phyloP scores from a whole-genome alignment of 179 eudicot genomes.

The Silene noctiflora region DNA sequence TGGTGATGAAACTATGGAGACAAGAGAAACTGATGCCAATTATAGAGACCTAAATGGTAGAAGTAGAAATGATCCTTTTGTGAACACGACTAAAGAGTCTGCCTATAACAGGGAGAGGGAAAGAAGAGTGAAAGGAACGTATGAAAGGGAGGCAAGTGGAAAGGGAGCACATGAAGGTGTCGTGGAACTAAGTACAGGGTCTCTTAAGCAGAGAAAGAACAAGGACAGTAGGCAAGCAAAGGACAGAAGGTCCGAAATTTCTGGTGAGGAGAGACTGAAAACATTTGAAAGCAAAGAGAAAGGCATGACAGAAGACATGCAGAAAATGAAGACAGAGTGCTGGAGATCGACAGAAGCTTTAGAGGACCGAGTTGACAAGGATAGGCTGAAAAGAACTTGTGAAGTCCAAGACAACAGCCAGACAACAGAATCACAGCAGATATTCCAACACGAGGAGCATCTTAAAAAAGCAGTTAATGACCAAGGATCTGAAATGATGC shows the following conservation, averaged over 20 bases:
- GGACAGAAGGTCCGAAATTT: slow-evolving; percentile 19
- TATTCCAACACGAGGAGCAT: slow-evolving; percentile 30
- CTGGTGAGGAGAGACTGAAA: slow-evolving; percentile 23
- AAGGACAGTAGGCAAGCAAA: slow-evolving; percentile 16
- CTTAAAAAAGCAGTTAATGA: slow-evolving; percentile 21
- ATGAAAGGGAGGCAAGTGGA: slow-evolving; percentile 12
- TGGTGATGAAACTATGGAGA: slow-evolving; percentile 22
- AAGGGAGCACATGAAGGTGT: slow-evolving; percentile 11
- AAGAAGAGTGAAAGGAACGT: slow-evolving; percentile 8
- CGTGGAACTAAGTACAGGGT: slow-evolving; percentile 22
- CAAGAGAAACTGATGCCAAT: slow-evolving; percentile 25
- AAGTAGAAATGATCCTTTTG: slow-evolving; percentile 14
- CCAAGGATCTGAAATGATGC: not conserved
- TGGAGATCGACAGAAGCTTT: slow-evolving; percentile 29
- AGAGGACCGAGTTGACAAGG: slow-evolving; percentile 16
- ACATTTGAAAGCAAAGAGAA: slow-evolving; percentile 23
- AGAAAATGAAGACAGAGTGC: slow-evolving; percentile 17
- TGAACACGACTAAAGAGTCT: slow-evolving; percentile 18
- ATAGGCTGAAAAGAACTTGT: slow-evolving; percentile 24
- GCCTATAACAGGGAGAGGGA: slow-evolving; percentile 17
- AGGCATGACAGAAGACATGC: slow-evolving; percentile 16
- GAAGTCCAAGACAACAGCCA: slow-evolving; percentile 12
- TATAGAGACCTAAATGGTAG: slow-evolving; percentile 19
- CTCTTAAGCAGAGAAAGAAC: slow-evolving; percentile 20
- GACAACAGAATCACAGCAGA: slow-evolving; percentile 10